phyloP scores from a whole-genome alignment of 805 yeast species.

The Candida vartiovaarae region DNA sequence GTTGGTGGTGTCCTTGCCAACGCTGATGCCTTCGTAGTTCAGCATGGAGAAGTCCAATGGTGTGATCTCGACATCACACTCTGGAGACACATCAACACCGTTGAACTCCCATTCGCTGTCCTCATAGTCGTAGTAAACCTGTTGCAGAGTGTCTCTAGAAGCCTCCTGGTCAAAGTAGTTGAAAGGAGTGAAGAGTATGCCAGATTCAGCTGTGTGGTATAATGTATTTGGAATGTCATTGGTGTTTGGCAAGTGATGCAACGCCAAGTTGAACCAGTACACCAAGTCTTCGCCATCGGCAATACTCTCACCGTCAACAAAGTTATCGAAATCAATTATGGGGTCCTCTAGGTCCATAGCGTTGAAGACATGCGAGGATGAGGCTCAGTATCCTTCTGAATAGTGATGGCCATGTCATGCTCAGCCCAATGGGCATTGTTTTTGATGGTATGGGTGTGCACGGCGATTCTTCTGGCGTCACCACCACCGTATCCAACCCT shows the following conservation, averaged over 20 bases:
- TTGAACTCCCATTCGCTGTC: constrained; percentile 20
- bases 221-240: constrained; percentile 26
- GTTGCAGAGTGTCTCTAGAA: constrained; percentile 20
- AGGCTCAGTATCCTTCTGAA: constrained; percentile 22
- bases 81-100: constrained; percentile 13
- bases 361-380: constrained; percentile 18
- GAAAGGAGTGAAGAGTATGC: constrained; percentile 22
- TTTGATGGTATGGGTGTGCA: constrained; percentile 11
- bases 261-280: constrained; percentile 24
- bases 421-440: constrained; percentile 22
- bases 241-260: constrained; percentile 26
- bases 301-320: constrained; percentile 22
- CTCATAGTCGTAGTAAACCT: constrained; percentile 18
- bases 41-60: constrained; percentile 11
- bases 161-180: constrained; percentile 23
- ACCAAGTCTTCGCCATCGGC: constrained; percentile 23
- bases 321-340: constrained; percentile 16
- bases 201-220: constrained; percentile 21
- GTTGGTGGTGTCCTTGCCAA: constrained; percentile 20
- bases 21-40: constrained; percentile 17
- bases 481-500: constrained; percentile 19
- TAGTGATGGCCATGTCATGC: constrained; percentile 18
- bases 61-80: constrained; percentile 15
- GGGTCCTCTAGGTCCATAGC: constrained; percentile 22
- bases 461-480: constrained; percentile 17